phyloP scores from a whole-genome alignment of 129 eudicot genomes.

The Apium graveolens region DNA sequence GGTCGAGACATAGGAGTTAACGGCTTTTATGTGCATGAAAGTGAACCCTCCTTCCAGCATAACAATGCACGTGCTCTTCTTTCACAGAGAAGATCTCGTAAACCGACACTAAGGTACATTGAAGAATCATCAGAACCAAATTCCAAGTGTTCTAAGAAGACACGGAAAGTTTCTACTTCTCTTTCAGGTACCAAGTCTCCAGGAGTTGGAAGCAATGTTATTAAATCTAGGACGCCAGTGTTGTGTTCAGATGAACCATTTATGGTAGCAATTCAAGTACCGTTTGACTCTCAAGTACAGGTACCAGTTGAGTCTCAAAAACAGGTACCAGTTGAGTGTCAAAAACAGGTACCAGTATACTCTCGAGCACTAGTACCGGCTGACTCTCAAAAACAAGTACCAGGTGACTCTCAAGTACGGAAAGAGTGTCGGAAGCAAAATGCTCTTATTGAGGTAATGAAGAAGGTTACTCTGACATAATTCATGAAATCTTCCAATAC shows the following conservation, averaged over 20 bases:
- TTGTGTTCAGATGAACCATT: conserved; percentile 31
- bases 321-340: not conserved
- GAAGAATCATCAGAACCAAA: conserved; percentile 44
- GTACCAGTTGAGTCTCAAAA: conserved; percentile 19
- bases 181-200: conserved; percentile 29
- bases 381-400: conserved; percentile 18
- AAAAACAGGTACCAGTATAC: conserved; percentile 52
- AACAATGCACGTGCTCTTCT: conserved; percentile 17
- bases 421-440: conserved; percentile 27
- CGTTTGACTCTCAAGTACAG: conserved; percentile 42
- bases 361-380: conserved; percentile 16
- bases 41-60: conserved; percentile 23
- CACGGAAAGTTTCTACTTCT: conserved; percentile 28
- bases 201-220: conserved; percentile 31
- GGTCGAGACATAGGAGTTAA: conserved; percentile 19
- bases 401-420: conserved; percentile 21
- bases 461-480: not conserved
- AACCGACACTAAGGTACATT: conserved; percentile 66
- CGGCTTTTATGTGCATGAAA: conserved; percentile 18
- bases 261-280: conserved; percentile 65
- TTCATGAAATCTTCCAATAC: not conserved
- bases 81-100: conserved; percentile 55
- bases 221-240: conserved; percentile 20
- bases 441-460: conserved; percentile 26
- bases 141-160: conserved; percentile 29